Base-by-base conservation (phyloP, 1,284 basidiomycete species). In the Ustilago trichophora region DNA sequence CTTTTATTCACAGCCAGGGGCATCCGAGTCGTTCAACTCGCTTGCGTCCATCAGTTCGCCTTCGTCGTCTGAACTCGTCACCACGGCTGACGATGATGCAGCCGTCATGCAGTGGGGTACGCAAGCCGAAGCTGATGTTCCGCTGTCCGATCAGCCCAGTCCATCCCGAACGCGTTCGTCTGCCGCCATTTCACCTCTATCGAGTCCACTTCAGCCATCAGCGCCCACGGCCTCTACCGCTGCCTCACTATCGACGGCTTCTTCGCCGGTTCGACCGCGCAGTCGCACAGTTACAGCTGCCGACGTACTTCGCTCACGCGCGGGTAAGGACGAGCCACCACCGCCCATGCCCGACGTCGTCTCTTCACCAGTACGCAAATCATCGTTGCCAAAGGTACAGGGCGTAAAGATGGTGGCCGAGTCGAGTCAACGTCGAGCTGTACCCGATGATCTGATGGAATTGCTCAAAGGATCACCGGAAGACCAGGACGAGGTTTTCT, bases 211-310 rank as follows among this genome's bases (percentile, higher is more conserved):
- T 32, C 43, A 7, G 34, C 49, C 6, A 18, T 13, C 27, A 24
- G 26, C 42, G 11, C 37, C 56, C n/a, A n/a, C n/a, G n/a, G n/a
- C n/a, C n/a, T n/a, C 44, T 16, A 4, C 32, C 16, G 13, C 56
- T n/a, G n/a, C n/a, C n/a, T n/a, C n/a, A n/a, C n/a, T n/a, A 13
- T 34, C 31, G 19, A 44, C 31, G 22, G 32, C 21, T 5, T 38
- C 47, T 10, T 63, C 59, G 24, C 53, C 59, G 2, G 15, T 16
- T 1, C 43, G 65, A 24, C 55, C 59, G 13, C 41, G 65, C 19
- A 58, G 54, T 32, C 51, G 51, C 7, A 69, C 65, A 2, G 59
- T 69, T 2, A 69, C 65, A 2, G 65, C 59, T 0, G 65, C 65
- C 15, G 65, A 69, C 19, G 42, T 65, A 21, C 24, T 31, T 1